Base-by-base conservation (phyloP, 2,329 filamentous ascomycete species). In the Calonectria fujianensis region DNA sequence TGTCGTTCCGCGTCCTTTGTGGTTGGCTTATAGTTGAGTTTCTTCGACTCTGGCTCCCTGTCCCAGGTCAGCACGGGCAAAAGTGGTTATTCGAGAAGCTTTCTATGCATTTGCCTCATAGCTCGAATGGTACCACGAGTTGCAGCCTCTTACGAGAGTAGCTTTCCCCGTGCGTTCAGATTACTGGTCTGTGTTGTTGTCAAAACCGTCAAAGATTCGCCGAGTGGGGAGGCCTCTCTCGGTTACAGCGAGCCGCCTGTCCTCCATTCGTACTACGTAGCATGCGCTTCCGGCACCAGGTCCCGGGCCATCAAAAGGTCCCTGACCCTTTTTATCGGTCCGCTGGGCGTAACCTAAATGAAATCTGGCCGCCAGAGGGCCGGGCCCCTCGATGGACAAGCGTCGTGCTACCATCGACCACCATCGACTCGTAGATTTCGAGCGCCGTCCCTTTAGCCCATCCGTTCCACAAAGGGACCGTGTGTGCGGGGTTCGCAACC, bases 141-240 rank as follows among this genome's bases (percentile, higher is more conserved):
- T 32, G 27, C 48, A 51, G 71, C 51, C 51, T 69, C 63, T 74
- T 68, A 54, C 68, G 68, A 71, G 41, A 11, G 52, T 20, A 32
- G 61, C 35, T 31, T 66, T 54, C 39, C 35, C 31, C 54, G 54
- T 59, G 54, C 54, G 31, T n/a, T 14, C 16, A 24, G 32, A 5
- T 35, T 27, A 11, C 5, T 59, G 54, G 65, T 50, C 27, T 24
- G 41, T 54, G 52, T 35, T n/a, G 52, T 59, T 32, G 32, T 59
- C 54, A 59, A 59, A 37, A 7, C 54, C 54, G 54, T 59, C 32
- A 59, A 35, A 37, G 54, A 13, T 18, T 35, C 32, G 31, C 31
- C n/a, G 54, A 59, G 54, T 50, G 71, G 71, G 71, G 71, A 70
- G 72, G 72, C 72, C 54, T 37, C 72, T 74, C 72, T 72, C 68